Conservation (phyloP, 2,329 filamentous ascomycete genomes). For the Chaetomium olivaceum region DNA sequence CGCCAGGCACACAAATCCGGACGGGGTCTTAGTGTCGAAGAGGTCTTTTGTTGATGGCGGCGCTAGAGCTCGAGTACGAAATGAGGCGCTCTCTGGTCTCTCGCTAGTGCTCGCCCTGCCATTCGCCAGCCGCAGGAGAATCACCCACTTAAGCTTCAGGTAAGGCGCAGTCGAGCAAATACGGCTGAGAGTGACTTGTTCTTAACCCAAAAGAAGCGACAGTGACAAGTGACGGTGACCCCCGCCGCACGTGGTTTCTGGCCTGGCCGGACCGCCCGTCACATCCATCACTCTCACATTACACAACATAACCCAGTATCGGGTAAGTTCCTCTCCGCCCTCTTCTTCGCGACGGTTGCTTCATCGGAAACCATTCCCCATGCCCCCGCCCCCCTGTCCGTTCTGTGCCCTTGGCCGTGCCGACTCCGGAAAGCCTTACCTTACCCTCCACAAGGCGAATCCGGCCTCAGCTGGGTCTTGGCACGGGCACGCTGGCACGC, state of each 20-base stretch:
- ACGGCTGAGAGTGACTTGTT: constrained; percentile 28
- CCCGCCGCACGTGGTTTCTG: constrained; percentile 7
- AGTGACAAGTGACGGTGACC: constrained; percentile 5
- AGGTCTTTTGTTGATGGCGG: constrained; percentile 12
- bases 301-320: not conserved
- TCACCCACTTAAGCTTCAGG: constrained; percentile 28
- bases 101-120: constrained; percentile 5
- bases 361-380: constrained; percentile 16
- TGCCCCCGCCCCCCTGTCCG: no score
- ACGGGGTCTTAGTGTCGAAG: not conserved
- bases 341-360: constrained; percentile 21
- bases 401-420: not conserved
- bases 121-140: constrained; percentile 22
- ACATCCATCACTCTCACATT: not conserved
- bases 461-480: constrained; percentile 26
- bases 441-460: constrained; percentile 24
- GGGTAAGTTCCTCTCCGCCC: not conserved
- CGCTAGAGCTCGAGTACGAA: constrained; percentile 9
- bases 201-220: no score
- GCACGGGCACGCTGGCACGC: constrained; percentile 10
- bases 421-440: constrained; percentile 24
- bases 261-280: not conserved
- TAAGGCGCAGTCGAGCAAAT: constrained; percentile 28
- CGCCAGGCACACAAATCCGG: constrained; percentile 21
- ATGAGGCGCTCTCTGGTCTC: constrained; percentile 13